These are phyloP conservation scores for Solanum hybrid DNA, from an alignment of 305 asterid species.

Conservation along the genomic window DNA sequence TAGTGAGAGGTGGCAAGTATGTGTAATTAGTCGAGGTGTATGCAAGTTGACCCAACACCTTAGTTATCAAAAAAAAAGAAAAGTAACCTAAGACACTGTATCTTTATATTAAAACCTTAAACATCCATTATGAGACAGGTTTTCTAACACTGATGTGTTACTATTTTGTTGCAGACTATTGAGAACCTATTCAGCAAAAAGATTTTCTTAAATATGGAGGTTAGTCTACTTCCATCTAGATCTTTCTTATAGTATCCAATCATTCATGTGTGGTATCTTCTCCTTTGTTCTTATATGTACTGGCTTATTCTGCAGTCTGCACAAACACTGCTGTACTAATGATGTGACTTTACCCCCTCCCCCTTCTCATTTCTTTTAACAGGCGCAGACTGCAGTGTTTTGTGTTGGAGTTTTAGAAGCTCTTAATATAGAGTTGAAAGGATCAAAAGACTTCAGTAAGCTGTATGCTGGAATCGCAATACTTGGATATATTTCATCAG, in stretches of 20 bases:
- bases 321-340: background rate
- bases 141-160: background rate
- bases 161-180: constrained; percentile 55
- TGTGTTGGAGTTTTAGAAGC: constrained; percentile 62
- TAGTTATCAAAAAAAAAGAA: background rate
- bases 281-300: background rate
- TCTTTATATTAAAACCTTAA: background rate
- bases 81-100: background rate
- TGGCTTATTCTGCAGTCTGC: background rate
- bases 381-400: constrained; percentile 63
- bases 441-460: constrained; percentile 76
- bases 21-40: background rate
- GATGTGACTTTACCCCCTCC: background rate
- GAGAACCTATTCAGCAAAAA: constrained; percentile 87
- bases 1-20: background rate
- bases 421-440: constrained; percentile 62
- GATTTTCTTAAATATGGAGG: constrained; percentile 76
- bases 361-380: constrained; percentile 8
- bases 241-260: background rate
- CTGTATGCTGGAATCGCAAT: constrained; percentile 76
- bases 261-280: background rate
- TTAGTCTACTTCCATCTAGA: constrained; percentile 29
- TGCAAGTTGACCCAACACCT: background rate
- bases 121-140: background rate
- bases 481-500: constrained; percentile 78